phyloP scores from a whole-genome alignment of 306 rosid species.

The Inga leiocalycina region DNA sequence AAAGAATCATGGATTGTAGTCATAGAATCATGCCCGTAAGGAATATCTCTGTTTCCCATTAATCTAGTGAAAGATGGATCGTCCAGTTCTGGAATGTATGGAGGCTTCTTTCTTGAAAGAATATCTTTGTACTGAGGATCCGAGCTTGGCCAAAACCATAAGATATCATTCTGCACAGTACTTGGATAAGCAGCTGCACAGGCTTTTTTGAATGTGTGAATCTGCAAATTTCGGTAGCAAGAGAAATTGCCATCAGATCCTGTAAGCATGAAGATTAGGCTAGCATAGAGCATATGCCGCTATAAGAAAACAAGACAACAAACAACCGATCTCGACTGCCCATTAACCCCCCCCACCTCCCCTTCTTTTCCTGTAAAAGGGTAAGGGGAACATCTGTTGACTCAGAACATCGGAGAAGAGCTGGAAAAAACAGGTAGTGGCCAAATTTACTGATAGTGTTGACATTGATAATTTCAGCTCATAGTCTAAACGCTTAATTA shows the following conservation, averaged over 20 bases:
- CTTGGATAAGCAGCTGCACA: constrained; percentile 83
- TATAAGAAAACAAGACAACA: constrained; percentile 12
- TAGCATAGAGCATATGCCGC: constrained; percentile 3
- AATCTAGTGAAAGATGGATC: constrained; percentile 62
- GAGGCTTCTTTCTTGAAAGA: constrained; percentile 58
- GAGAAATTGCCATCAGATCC: constrained; percentile 27
- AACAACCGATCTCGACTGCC: neutral
- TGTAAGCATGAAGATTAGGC: neutral
- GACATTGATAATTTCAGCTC: neutral
- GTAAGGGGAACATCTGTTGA: neutral
- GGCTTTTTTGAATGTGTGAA: constrained; percentile 73
- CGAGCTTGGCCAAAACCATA: constrained; percentile 92
- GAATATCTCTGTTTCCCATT: constrained; percentile 77
- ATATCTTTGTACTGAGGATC: constrained; percentile 84
- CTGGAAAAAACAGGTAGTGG: neutral
- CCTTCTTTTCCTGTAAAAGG: neutral
- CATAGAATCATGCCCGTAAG: constrained; percentile 66
- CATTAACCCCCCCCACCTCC: neutral
- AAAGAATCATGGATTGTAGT: constrained; percentile 21
- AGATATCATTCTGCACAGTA: constrained; percentile 67
- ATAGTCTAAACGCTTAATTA: neutral
- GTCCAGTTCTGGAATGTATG: constrained; percentile 70
- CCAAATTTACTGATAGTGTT: neutral
- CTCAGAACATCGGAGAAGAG: neutral
- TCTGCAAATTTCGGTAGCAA: constrained; percentile 49